Conservation (phyloP, 208 protist genomes). For the Leishmania arabica region DNA sequence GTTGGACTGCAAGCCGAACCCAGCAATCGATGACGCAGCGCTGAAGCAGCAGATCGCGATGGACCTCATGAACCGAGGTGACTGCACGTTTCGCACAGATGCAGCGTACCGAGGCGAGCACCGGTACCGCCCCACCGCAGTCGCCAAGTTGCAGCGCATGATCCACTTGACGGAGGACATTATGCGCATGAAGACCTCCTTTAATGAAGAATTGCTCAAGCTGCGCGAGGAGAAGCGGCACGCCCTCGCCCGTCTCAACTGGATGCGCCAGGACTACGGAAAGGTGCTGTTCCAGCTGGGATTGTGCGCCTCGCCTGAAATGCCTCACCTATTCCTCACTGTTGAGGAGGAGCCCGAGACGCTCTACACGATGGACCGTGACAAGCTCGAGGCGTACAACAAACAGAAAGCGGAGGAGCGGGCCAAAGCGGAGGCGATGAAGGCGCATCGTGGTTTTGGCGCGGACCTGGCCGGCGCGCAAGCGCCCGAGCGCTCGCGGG, state of each 20-base stretch:
- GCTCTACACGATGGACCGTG: conserved; percentile 59
- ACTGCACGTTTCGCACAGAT: conserved; percentile 95
- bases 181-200: conserved; percentile 77
- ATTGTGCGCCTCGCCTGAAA: conserved; percentile 10
- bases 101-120: conserved; percentile 74
- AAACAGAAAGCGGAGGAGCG: conserved; percentile 53
- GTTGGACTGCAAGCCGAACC: conserved; percentile 75
- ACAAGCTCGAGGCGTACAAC: conserved; percentile 69
- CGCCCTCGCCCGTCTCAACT: conserved; percentile 70
- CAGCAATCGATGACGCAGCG: conserved; percentile 72
- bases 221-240: conserved; percentile 89
- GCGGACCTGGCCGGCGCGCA: conserved; percentile 72
- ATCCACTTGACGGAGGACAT: conserved; percentile 90
- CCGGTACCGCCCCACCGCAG: conserved; percentile 87
- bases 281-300: conserved; percentile 22
- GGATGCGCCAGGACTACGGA: conserved; percentile 32
- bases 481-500: conserved; percentile 24
- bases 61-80: conserved; percentile 84
- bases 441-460: conserved; percentile 88
- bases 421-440: conserved; percentile 65
- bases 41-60: conserved; percentile 62
- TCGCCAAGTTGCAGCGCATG: conserved; percentile 94
- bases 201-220: conserved; percentile 92
- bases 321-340: conserved; percentile 22
- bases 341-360: conserved; percentile 74